Base-by-base conservation (phyloP, 495 filamentous ascomycete genomes). In the Aspergillus biplanus region DNA sequence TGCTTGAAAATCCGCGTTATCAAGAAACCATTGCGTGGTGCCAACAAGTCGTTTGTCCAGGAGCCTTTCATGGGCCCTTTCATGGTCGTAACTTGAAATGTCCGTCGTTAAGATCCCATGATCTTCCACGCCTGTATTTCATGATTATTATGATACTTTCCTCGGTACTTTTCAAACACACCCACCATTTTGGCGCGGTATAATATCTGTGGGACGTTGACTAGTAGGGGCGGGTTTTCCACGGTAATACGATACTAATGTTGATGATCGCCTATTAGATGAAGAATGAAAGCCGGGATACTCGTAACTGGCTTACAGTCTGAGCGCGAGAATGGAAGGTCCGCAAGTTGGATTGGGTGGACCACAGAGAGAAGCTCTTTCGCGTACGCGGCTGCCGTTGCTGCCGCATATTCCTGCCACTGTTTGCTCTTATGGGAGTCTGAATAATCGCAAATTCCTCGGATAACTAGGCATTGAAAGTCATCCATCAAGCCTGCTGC, bases 1-100 rank as follows among this genome's bases (percentile, higher is more conserved):
- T n/a, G 69, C 63, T 7, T 59, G 33, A 59, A 82, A 86, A 16
- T 76, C 60, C 0, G 67, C 35, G 9, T 73, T 71, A 3, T 67
- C 59, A 4, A 83, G 62, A 27, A 87, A 61, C 83, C 83, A 87
- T 64, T 59, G 53, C 53, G 39, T 64, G 7, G 70, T 72, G 1
- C 63, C 65, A 12, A 50, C 33, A 15, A 70, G 53, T 59, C 66
- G 48, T 59, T 68, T 68, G 4, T 44, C 49, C 42, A 58, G 21
- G 9, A 70, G 58, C 52, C 65, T 61, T 64, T 49, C 63, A 58
- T 70, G 65, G 11, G 56, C 33, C 55, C 44, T 67, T 31, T 66
- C 60, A 54, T 70, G 61, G 46, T 72, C 63, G 48, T 72, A 73
- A 34, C 32, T 61, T 61, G 68, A 68, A 48, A 72, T 62, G n/a